Evolutionary conservation across 108 stramenopile species (phyloP).

Genomic region (Stephanodiscus triporus): DNA sequence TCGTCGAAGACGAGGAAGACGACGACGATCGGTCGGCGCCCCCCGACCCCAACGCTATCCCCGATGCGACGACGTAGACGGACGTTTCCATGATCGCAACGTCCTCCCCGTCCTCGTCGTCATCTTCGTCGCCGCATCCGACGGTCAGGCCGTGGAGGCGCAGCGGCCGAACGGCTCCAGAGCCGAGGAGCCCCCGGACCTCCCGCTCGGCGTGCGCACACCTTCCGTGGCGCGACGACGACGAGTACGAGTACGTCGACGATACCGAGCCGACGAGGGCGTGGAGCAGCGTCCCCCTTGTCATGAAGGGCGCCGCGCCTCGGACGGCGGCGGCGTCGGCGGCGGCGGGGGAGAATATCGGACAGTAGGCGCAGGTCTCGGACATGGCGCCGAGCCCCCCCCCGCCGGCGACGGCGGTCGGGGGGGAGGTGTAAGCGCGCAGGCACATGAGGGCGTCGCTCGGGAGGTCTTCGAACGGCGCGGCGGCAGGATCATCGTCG

Average conservation of each 20-base stretch:
- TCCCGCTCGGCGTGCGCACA: constrained; percentile 21
- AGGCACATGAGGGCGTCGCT: constrained; percentile 39
- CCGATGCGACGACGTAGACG: constrained; percentile 32
- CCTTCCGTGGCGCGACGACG: too few relatives aligned
- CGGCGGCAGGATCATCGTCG: background rate
- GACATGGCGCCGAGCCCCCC: constrained; percentile 14
- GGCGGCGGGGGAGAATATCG: constrained; percentile 23
- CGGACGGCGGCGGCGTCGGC: background rate
- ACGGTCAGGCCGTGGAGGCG: constrained; percentile 47
- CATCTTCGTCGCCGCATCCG: background rate
- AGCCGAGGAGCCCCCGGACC: constrained; percentile 15
- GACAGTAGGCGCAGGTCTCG: constrained; percentile 47
- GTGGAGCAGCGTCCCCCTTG: constrained; percentile 22
- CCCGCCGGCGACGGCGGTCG: background rate
- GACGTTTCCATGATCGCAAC: constrained; percentile 49
- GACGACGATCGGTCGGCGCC: constrained; percentile 2
- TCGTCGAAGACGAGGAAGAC: background rate
- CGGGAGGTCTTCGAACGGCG: constrained; percentile 8
- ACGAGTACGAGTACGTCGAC: too few relatives aligned
- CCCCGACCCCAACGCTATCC: constrained; percentile 39
- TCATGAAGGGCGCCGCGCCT: constrained; percentile 37
- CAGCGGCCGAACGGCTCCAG: constrained; percentile 28
- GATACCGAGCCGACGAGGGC: constrained; percentile 16
- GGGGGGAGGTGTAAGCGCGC: constrained; percentile 29
- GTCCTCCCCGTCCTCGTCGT: constrained; percentile 42